Evolutionary conservation across 169 alveolate species (phyloP), one percentile per base, ranked within the genome.

Genomic region (Blepharisma undulans): DNA sequence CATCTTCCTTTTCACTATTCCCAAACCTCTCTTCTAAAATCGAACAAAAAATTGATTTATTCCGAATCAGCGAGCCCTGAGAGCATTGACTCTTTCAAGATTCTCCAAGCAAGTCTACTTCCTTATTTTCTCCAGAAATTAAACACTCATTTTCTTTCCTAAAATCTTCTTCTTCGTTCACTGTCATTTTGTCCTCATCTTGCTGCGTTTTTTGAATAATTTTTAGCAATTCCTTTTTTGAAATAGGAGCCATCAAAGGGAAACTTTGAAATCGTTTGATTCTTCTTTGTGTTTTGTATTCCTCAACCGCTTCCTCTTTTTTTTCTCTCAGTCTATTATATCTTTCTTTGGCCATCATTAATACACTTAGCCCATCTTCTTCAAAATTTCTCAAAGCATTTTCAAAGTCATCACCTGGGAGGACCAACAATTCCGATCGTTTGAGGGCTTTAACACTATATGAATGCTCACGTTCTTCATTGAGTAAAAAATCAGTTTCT

Each of bases 401-500:
- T 21, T 21, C 22, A 33, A 82, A 82, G 32, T 86, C 36, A 7
- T 86, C 91, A 14, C 66, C 30, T n/a, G 71, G 29, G 29, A 86
- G 36, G 22, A 85, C 36, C 60, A 86, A 34, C 48, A 86, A 12
- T 86, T 86, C 84, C 61, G 72, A 0, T 3, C 22, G 6, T 48
- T 86, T 32, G 61, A 22, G 32, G 1, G 91, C 91, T 86, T 72
- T 60, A 60, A 36, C 72, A 4, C 72, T 27, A 86, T 61, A 22
- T 19, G 32, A 32, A 21, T 29, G 80, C 29, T 29, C 72, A 14
- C 36, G 61, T 14, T 86, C 84, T 86, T 86, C 91, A 21, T 34
- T n/a, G 4, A 86, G 72, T 18, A 86, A 36, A 25, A 86, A 32
- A 36, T 86, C 91, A n/a, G 72, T 25, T 72, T 88, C 92, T 22